A percentile compares a stretch with the other conserved stretches of the same genome.
phyloP scores from a whole-genome alignment of 176 grass and related monocot species.

The Dendrocalamus sinicus region DNA sequence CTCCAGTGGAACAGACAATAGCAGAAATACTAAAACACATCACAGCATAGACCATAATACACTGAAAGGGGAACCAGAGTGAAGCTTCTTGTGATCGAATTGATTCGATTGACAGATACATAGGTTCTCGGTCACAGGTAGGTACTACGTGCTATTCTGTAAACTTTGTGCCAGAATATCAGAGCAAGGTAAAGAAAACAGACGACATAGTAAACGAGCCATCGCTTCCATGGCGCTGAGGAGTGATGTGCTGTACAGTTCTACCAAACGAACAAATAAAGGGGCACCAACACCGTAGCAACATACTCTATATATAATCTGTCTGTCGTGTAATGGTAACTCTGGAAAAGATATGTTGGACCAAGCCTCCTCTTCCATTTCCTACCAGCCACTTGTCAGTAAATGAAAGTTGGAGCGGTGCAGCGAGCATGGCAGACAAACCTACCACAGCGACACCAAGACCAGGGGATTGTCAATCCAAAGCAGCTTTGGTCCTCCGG shows the following conservation, averaged over 20 bases:
- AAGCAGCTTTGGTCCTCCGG: constrained; percentile 62
- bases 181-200: not conserved
- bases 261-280: not conserved
- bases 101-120: not conserved
- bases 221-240: no score
- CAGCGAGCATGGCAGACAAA: not conserved
- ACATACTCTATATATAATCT: not conserved
- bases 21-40: no score
- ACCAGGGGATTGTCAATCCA: constrained; percentile 51
- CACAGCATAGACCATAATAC: not conserved
- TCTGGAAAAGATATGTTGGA: not conserved
- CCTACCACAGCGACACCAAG: not conserved
- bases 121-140: not conserved
- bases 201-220: no score
- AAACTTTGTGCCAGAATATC: not conserved
- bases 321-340: not conserved
- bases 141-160: not conserved
- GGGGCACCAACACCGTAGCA: not conserved
- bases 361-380: not conserved
- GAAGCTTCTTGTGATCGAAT: not conserved
- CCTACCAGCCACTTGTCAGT: not conserved
- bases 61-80: not conserved
- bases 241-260: constrained; percentile 22
- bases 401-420: not conserved
- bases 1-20: no score